Conservation (phyloP, 1,284 basidiomycete species). For the Stygiomarasmius scandens region DNA sequence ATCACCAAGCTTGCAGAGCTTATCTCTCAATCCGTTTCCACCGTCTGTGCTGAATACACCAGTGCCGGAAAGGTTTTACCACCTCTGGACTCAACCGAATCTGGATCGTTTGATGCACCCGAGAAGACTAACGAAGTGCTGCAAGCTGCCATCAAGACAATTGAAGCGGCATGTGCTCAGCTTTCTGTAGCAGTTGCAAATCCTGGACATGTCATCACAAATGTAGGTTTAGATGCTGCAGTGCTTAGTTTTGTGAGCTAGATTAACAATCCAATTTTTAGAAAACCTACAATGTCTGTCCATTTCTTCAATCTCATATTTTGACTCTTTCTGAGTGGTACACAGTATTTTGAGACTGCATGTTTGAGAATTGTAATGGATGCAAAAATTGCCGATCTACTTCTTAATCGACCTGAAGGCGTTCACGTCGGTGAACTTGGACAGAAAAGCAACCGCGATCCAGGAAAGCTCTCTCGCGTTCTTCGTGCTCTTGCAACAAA, state of each 20-base stretch:
- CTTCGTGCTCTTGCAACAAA: too few relatives aligned
- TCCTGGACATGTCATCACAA: slow-evolving; percentile 24
- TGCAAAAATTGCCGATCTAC: slow-evolving; percentile 34
- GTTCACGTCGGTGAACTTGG: too few relatives aligned
- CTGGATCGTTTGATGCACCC: slow-evolving; percentile 21
- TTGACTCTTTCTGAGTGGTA: not conserved
- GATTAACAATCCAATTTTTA: not conserved
- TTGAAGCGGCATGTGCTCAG: slow-evolving; percentile 28
- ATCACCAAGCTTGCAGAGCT: slow-evolving; percentile 15
- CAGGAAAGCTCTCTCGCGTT: too few relatives aligned
- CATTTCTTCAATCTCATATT: too few relatives aligned
- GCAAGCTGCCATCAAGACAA: slow-evolving; percentile 20
- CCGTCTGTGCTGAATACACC: slow-evolving; percentile 18
- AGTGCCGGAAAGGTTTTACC: slow-evolving; percentile 15
- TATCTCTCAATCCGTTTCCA: slow-evolving; percentile 19
- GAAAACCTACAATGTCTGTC: slow-evolving; percentile 10
- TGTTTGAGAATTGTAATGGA: slow-evolving; percentile 23
- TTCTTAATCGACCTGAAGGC: too few relatives aligned
- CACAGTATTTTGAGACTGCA: slow-evolving; percentile 13
- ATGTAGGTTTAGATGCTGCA: slow-evolving; percentile 18
- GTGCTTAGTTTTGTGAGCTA: not conserved
- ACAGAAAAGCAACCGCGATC: too few relatives aligned
- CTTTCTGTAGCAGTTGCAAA: slow-evolving; percentile 23
- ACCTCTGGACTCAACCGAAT: slow-evolving; percentile 15
- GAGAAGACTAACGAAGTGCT: slow-evolving; percentile 12